These are phyloP conservation scores for Boletellus sp. DNA, from an alignment of 768 basidiomycete genomes.

Conservation along the genomic window DNA sequence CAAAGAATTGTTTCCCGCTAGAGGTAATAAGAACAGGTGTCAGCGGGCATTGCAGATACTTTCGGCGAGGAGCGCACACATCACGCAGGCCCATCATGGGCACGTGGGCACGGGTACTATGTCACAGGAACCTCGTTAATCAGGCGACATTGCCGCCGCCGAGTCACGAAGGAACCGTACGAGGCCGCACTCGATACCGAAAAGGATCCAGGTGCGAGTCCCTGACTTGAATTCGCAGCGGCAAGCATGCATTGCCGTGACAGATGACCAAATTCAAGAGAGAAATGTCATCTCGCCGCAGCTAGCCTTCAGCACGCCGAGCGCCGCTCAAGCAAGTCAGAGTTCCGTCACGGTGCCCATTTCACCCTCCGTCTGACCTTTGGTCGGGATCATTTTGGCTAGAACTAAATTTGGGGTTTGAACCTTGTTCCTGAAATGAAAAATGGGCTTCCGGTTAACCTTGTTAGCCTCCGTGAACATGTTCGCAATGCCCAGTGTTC, in stretches of 20 bases:
- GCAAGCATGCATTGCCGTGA: not conserved
- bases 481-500: too few relatives aligned
- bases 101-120: not conserved
- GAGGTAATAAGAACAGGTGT: conserved; percentile 1
- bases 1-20: not conserved
- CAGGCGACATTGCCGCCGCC: not conserved
- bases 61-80: not conserved
- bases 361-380: not conserved
- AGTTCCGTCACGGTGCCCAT: not conserved
- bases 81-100: not conserved
- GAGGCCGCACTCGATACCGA: not conserved
- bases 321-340: not conserved
- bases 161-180: not conserved
- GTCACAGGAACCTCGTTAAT: not conserved
- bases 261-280: not conserved
- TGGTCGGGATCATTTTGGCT: not conserved
- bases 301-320: not conserved
- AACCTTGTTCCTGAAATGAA: not conserved
- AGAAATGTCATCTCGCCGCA: not conserved
- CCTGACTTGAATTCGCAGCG: not conserved
- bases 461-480: not conserved
- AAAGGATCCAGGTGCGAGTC: not conserved
- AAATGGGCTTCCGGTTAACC: not conserved
- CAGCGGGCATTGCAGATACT: not conserved
- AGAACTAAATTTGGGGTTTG: not conserved